Percentiles rank a stretch among this genome's conserved stretches.
These are phyloP conservation scores for Dillenia turbinata DNA, from an alignment of 164 flowering plant genomes.

Conservation along the genomic window DNA sequence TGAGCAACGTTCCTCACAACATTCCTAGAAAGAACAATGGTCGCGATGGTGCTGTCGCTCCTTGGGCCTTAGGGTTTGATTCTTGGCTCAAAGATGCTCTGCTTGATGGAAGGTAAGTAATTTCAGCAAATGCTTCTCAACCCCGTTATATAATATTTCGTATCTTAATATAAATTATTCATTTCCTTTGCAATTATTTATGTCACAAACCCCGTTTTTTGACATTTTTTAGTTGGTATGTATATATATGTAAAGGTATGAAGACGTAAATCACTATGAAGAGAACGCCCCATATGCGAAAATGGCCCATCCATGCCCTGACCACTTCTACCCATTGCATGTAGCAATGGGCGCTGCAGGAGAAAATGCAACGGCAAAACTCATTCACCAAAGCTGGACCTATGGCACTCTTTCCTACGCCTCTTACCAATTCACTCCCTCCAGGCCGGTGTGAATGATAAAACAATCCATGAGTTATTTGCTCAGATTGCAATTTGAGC, in stretches of 20 bases:
- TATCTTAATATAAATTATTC: no score
- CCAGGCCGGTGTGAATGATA: no score
- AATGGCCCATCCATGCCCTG: conserved; percentile 71
- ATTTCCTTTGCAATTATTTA: background rate
- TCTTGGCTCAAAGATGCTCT: conserved; percentile 76
- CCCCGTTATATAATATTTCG: no score
- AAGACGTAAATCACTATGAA: conserved; percentile 56
- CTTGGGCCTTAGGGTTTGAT: conserved; percentile 79
- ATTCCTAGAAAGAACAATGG: no score
- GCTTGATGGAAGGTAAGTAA: conserved; percentile 53
- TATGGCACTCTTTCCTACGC: conserved; percentile 55
- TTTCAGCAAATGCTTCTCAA: no score
- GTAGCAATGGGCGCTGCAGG: conserved; percentile 82
- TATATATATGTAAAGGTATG: conserved; percentile 29
- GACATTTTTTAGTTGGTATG: background rate
- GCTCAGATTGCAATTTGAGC: no score
- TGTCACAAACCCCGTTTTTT: background rate
- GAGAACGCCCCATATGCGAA: conserved; percentile 60
- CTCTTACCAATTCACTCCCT: conserved; percentile 52
- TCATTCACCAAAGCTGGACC: conserved; percentile 65
- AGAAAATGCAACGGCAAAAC: conserved; percentile 50
- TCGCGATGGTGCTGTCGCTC: conserved; percentile 9
- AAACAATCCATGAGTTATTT: no score
- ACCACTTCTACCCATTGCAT: conserved; percentile 76
- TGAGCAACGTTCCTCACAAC: conserved; percentile 24